Conservation (phyloP, 257 asterid genomes). For the Capsicum baccatum region DNA sequence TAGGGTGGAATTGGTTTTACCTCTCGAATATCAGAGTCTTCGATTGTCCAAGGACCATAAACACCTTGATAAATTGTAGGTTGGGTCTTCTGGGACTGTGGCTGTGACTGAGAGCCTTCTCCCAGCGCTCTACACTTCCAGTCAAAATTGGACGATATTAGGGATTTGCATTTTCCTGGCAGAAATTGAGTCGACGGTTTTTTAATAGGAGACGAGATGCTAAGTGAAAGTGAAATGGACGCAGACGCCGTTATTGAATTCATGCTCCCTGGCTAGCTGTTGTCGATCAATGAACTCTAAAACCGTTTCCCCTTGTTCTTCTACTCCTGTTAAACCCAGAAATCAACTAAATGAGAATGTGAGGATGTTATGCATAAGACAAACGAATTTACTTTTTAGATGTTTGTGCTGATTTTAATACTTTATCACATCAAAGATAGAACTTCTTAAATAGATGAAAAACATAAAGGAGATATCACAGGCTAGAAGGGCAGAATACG, state of each 20-base stretch:
- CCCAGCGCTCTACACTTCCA: conserved; percentile 50
- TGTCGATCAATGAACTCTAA: not conserved
- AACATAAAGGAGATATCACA: too few relatives aligned
- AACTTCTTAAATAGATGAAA: too few relatives aligned
- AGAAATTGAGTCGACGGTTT: not conserved
- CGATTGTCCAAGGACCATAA: conserved; percentile 87
- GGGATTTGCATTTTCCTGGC: not conserved
- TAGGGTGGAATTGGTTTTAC: conserved; percentile 35
- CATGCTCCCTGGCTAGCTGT: conserved; percentile 18
- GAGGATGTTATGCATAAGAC: not conserved
- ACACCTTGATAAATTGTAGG: conserved; percentile 63
- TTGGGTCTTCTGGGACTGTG: conserved; percentile 28
- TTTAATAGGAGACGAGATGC: not conserved
- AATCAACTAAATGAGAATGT: not conserved
- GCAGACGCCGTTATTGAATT: not conserved
- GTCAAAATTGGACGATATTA: not conserved
- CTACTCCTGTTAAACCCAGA: not conserved
- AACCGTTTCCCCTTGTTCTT: not conserved
- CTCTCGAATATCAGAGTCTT: conserved; percentile 78
- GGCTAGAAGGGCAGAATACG: too few relatives aligned
- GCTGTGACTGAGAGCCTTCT: conserved; percentile 31
- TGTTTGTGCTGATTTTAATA: too few relatives aligned
- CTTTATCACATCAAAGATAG: too few relatives aligned
- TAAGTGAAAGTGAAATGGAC: not conserved
- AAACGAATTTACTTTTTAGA: not conserved